phyloP scores from a whole-genome alignment of 306 rosid genomes.

The Acacia confusa region DNA sequence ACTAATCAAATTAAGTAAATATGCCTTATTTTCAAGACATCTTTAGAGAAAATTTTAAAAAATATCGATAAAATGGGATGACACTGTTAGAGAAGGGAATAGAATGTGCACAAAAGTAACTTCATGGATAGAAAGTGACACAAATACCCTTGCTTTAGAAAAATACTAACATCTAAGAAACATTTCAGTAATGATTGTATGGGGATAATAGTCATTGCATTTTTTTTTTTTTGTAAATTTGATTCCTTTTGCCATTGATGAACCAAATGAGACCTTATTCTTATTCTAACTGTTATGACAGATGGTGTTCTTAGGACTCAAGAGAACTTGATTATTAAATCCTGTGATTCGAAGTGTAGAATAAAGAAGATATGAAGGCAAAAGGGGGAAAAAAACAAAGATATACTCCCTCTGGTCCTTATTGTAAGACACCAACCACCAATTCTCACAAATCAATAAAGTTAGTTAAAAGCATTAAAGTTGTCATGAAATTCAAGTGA shows the following conservation, averaged over 20 bases:
- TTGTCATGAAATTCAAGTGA: too few relatives aligned
- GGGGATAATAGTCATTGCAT: neutral
- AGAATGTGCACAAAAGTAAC: neutral
- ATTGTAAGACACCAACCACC: too few relatives aligned
- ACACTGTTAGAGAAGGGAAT: neutral
- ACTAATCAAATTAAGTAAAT: too few relatives aligned
- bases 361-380: neutral
- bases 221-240: neutral
- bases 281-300: neutral
- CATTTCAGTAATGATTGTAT: neutral
- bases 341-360: conserved; percentile 5
- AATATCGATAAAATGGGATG: neutral
- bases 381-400: neutral
- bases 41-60: neutral
- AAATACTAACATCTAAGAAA: neutral
- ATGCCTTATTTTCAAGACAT: neutral
- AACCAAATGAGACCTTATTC: neutral
- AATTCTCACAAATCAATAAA: too few relatives aligned
- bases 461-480: too few relatives aligned
- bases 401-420: too few relatives aligned
- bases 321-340: conserved; percentile 7
- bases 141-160: neutral
- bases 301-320: conserved; percentile 10
- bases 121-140: neutral
- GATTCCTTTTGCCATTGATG: neutral